phyloP scores from a whole-genome alignment of 345 rosid genomes.

The Melaleuca alternifolia region DNA sequence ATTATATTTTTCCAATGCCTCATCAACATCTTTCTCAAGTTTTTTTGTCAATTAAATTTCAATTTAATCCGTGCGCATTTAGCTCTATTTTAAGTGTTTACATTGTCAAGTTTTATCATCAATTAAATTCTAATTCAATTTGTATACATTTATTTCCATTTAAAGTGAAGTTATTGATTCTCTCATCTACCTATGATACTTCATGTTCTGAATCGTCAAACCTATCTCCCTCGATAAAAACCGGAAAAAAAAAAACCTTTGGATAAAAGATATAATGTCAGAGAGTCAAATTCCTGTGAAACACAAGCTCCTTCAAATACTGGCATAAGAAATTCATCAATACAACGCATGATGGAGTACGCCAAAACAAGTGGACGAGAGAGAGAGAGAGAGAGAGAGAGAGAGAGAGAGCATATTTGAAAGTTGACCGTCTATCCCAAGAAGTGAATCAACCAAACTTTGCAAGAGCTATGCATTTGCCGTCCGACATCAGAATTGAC shows the following conservation, averaged over 20 bases:
- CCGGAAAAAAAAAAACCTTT: no score
- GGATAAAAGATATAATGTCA: no score
- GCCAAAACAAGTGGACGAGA: not conserved
- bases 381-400: not conserved
- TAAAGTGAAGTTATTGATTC: not conserved
- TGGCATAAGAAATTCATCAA: not conserved
- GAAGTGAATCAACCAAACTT: not conserved
- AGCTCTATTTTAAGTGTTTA: not conserved
- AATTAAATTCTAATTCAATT: not conserved
- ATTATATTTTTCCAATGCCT: accelerated
- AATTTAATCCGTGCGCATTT: not conserved
- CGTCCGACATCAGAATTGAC: not conserved
- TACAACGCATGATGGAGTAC: not conserved
- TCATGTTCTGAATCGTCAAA: not conserved
- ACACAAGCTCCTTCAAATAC: not conserved
- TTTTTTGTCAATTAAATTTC: not conserved
- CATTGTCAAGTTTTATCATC: not conserved
- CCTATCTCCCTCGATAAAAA: no score
- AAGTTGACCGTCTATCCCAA: not conserved
- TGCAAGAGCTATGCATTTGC: not conserved
- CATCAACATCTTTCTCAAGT: no score
- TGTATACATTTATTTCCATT: not conserved
- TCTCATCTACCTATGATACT: not conserved
- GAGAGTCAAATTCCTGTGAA: no score
- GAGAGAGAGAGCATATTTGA: not conserved